These are phyloP conservation scores for Haemoproteus tartakovskyi DNA, from an alignment of 169 alveolate species.

Conservation along the genomic window DNA sequence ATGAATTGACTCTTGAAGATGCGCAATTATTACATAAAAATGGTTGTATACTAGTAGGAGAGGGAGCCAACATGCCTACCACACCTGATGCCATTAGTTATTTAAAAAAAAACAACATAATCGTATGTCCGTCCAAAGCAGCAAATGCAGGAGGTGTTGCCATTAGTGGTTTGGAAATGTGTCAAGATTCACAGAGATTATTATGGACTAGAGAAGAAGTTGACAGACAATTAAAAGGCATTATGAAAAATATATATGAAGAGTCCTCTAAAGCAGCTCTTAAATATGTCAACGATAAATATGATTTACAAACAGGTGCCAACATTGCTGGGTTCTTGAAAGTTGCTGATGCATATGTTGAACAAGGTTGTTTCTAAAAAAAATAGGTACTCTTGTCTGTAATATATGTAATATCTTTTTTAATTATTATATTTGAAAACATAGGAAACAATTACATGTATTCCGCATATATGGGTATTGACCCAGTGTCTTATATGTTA, in stretches of 20 bases:
- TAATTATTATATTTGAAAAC: too few species aligned
- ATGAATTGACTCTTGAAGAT: slow-evolving; percentile 77
- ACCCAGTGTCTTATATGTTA: too few species aligned
- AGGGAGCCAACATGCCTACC: slow-evolving; percentile 88
- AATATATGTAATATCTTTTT: neutral
- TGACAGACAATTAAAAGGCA: slow-evolving; percentile 72
- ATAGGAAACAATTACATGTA: too few species aligned
- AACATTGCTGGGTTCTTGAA: slow-evolving; percentile 84
- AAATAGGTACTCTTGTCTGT: slow-evolving; percentile 3
- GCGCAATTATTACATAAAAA: slow-evolving; percentile 71
- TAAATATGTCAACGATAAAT: slow-evolving; percentile 69
- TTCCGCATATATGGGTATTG: too few species aligned
- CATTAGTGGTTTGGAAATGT: slow-evolving; percentile 86
- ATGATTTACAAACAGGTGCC: slow-evolving; percentile 84
- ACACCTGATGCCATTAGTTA: slow-evolving; percentile 76
- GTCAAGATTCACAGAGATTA: slow-evolving; percentile 79
- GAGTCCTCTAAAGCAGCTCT: slow-evolving; percentile 72
- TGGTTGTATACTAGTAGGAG: slow-evolving; percentile 76
- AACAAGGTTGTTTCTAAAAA: slow-evolving; percentile 74
- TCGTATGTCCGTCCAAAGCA: slow-evolving; percentile 85
- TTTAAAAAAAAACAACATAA: slow-evolving; percentile 68
- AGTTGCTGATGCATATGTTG: slow-evolving; percentile 83
- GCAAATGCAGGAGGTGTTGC: slow-evolving; percentile 90
- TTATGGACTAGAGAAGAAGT: slow-evolving; percentile 81
- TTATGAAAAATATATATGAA: slow-evolving; percentile 75